phyloP scores from a whole-genome alignment of 345 rosid genomes.

The Arabidopsis suecica region DNA sequence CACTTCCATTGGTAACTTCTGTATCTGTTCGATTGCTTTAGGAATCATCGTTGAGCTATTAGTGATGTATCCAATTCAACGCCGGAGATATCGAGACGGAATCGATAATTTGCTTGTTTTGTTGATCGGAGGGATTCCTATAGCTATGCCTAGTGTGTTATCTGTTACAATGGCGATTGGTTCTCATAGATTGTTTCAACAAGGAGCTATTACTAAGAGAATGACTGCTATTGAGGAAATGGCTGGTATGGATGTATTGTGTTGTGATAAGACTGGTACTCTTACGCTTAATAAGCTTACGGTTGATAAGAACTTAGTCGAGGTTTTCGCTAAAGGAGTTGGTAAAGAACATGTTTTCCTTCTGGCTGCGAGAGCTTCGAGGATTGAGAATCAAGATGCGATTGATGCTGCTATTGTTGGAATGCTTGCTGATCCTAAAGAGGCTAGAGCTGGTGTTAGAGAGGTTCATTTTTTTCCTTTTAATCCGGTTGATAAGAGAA shows the following conservation, averaged over 20 bases:
- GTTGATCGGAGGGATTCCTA: slow-evolving; percentile 92
- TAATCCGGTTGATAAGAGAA: slow-evolving; percentile 92
- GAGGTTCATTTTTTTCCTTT: slow-evolving; percentile 91
- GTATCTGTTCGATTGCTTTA: slow-evolving; percentile 83
- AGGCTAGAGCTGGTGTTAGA: slow-evolving; percentile 82
- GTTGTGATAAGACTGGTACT: slow-evolving; percentile 95
- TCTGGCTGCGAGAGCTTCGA: slow-evolving; percentile 90
- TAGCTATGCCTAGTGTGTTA: slow-evolving; percentile 92
- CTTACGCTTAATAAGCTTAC: slow-evolving; percentile 79
- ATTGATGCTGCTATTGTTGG: slow-evolving; percentile 94
- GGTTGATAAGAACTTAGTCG: slow-evolving; percentile 76
- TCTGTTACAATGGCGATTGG: slow-evolving; percentile 99
- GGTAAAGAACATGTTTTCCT: slow-evolving; percentile 75
- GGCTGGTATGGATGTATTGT: slow-evolving; percentile 97
- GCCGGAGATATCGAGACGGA: slow-evolving; percentile 73
- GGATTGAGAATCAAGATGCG: slow-evolving; percentile 88
- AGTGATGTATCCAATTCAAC: slow-evolving; percentile 87
- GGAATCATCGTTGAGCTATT: slow-evolving; percentile 69
- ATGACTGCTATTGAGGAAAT: slow-evolving; percentile 98
- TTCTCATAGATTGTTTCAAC: slow-evolving; percentile 81
- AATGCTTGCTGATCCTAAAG: slow-evolving; percentile 96
- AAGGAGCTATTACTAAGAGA: slow-evolving; percentile 86
- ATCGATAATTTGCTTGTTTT: slow-evolving; percentile 88
- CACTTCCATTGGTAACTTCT: slow-evolving; percentile 91
- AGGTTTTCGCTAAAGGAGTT: slow-evolving; percentile 76